Conservation (phyloP, 805 yeast species). For the Teunomyces cretensis region DNA sequence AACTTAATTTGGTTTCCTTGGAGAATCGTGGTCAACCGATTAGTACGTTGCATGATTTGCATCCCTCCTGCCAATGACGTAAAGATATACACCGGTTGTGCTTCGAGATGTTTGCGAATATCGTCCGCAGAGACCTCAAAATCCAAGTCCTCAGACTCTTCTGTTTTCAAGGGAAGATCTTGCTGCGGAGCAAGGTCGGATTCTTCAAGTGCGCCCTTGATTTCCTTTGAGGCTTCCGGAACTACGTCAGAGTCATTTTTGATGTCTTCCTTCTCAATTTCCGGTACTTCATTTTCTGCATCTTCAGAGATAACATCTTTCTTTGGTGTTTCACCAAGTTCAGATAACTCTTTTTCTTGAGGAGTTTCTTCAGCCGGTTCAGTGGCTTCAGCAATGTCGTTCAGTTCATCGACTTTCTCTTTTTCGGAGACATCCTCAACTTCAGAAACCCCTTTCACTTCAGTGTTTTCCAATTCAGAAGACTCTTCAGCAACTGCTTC, state of each 20-base stretch:
- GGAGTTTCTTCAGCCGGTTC: too few relatives aligned
- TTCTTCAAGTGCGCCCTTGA: background rate
- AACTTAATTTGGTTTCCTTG: slow-evolving; percentile 70
- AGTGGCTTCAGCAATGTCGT: background rate
- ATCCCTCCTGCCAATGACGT: slow-evolving; percentile 89
- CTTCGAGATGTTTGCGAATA: slow-evolving; percentile 40
- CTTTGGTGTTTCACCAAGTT: background rate
- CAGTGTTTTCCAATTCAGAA: background rate
- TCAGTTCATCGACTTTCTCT: background rate
- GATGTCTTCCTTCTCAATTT: background rate
- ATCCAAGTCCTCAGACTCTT: slow-evolving; percentile 17
- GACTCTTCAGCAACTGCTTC: too few relatives aligned
- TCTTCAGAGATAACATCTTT: background rate
- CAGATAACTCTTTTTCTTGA: background rate
- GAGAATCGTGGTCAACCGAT: slow-evolving; percentile 69
- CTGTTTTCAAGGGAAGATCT: background rate
- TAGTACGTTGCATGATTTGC: slow-evolving; percentile 75
- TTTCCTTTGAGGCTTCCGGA: background rate
- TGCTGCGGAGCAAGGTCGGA: background rate
- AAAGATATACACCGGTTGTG: slow-evolving; percentile 69
- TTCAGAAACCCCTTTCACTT: background rate
- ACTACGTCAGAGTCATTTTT: background rate
- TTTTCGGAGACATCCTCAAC: background rate
- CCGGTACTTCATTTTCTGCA: background rate
- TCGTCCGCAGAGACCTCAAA: slow-evolving; percentile 43